Evolutionary conservation across 148 eudicot genomes (phyloP).

Genomic region (Polygonum aviculare): DNA sequence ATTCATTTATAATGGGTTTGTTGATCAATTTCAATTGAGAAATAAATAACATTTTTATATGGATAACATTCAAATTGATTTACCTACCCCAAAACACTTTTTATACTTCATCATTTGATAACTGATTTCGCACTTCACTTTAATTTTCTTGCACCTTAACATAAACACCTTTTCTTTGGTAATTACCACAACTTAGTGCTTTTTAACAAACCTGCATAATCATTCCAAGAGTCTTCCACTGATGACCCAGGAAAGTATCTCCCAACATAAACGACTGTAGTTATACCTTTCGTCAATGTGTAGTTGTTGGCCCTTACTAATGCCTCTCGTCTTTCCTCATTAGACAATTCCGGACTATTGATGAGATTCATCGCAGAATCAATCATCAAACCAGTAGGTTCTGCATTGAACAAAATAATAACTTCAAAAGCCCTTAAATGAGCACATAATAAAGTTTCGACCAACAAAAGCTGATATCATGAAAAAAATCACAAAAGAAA

Average conservation of each 20-base stretch:
- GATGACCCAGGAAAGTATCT: conserved; percentile 84
- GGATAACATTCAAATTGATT: neutral
- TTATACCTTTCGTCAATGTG: conserved; percentile 83
- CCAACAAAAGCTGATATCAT: too few species aligned
- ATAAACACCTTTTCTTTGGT: neutral
- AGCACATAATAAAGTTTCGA: neutral
- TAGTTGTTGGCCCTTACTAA: conserved; percentile 56
- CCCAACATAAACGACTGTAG: conserved; percentile 91
- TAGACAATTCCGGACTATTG: conserved; percentile 55
- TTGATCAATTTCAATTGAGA: neutral
- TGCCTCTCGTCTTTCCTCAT: conserved; percentile 81
- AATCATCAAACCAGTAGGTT: conserved; percentile 84
- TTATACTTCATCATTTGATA: neutral
- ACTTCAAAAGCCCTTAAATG: neutral
- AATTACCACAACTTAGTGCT: neutral
- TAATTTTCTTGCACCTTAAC: neutral
- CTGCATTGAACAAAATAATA: conserved; percentile 26
- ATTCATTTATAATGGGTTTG: neutral
- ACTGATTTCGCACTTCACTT: neutral
- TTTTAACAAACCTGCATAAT: conserved; percentile 58
- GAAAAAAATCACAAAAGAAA: neutral
- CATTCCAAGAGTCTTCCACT: conserved; percentile 68
- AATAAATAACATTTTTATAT: neutral
- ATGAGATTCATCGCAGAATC: conserved; percentile 85
- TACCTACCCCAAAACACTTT: neutral